These are phyloP conservation scores for Evernia prunastri DNA, from an alignment of 495 filamentous ascomycete genomes.

Conservation along the genomic window DNA sequence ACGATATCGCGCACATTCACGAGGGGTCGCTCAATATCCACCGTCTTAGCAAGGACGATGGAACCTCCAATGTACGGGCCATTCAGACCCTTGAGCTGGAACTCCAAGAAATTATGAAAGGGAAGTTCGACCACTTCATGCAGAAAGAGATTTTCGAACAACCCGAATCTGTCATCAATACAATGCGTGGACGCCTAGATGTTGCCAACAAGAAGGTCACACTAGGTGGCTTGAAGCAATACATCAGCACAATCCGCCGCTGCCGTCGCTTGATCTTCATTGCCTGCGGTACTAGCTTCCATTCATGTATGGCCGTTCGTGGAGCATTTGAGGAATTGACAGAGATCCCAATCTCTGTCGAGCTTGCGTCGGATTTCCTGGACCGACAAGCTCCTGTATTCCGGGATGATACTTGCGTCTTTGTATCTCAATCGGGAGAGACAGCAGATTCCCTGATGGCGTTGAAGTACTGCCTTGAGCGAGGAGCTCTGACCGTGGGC, in stretches of 20 bases:
- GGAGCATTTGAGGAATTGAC: slow-evolving; percentile 96
- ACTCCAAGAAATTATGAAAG: slow-evolving; percentile 99
- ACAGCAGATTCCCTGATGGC: slow-evolving; percentile 98
- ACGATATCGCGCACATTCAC: slow-evolving; percentile 98
- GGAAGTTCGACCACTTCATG: slow-evolving; percentile 99
- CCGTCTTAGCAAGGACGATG: slow-evolving; percentile 92
- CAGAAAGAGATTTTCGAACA: slow-evolving; percentile 99
- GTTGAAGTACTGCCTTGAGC: slow-evolving; percentile 92
- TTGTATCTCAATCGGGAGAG: slow-evolving; percentile 97
- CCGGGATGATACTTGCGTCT: slow-evolving; percentile 98
- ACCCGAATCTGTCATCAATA: slow-evolving; percentile 97
- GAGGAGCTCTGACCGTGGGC: slow-evolving; percentile 92
- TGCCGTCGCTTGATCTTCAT: slow-evolving; percentile 97
- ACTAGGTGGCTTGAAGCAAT: slow-evolving; percentile 88
- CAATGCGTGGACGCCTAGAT: slow-evolving; percentile 97
- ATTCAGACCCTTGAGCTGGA: slow-evolving; percentile 98
- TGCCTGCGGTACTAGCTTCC: slow-evolving; percentile 94
- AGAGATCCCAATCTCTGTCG: slow-evolving; percentile 94
- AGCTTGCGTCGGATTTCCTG: slow-evolving; percentile 95
- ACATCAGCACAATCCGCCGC: slow-evolving; percentile 90
- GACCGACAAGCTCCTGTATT: slow-evolving; percentile 97
- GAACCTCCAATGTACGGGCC: slow-evolving; percentile 88
- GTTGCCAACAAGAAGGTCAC: slow-evolving; percentile 88
- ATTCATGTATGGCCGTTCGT: slow-evolving; percentile 98
- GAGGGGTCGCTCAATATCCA: slow-evolving; percentile 98